Conservation (phyloP, 2,329 filamentous ascomycete genomes). For the Botrytis sinoallii region DNA sequence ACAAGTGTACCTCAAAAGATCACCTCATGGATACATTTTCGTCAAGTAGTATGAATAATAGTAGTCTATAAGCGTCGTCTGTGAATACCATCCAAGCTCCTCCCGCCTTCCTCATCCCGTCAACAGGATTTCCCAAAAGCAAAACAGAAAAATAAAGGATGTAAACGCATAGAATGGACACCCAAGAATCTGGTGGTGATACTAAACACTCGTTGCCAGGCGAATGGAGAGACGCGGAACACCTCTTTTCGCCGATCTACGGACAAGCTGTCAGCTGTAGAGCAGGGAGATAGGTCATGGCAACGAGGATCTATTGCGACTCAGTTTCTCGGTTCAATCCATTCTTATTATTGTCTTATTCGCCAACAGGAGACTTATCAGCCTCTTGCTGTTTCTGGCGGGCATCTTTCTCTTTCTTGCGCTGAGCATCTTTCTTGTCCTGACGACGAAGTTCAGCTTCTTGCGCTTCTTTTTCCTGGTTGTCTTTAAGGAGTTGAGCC, state of each 20-base stretch:
- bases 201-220: neutral
- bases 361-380: neutral
- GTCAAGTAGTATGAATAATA: neutral
- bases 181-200: neutral
- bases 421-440: neutral
- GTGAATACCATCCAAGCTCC: neutral
- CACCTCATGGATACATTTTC: neutral
- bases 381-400: neutral
- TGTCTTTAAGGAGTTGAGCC: neutral
- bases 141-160: neutral
- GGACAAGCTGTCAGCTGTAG: neutral
- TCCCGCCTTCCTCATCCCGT: neutral
- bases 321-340: neutral
- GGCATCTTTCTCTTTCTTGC: neutral
- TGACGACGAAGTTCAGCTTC: neutral
- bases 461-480: neutral
- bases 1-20: neutral
- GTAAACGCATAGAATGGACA: neutral
- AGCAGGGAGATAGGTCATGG: neutral
- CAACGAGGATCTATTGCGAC: neutral
- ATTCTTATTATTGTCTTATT: neutral
- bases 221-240: neutral
- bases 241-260: neutral
- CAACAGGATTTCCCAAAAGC: neutral
- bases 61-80: neutral